A percentile compares a stretch with the other conserved stretches of the same genome.
These are phyloP conservation scores for Drechslerella stenobrocha DNA, from an alignment of 2,329 filamentous ascomycete genomes.

Conservation along the genomic window DNA sequence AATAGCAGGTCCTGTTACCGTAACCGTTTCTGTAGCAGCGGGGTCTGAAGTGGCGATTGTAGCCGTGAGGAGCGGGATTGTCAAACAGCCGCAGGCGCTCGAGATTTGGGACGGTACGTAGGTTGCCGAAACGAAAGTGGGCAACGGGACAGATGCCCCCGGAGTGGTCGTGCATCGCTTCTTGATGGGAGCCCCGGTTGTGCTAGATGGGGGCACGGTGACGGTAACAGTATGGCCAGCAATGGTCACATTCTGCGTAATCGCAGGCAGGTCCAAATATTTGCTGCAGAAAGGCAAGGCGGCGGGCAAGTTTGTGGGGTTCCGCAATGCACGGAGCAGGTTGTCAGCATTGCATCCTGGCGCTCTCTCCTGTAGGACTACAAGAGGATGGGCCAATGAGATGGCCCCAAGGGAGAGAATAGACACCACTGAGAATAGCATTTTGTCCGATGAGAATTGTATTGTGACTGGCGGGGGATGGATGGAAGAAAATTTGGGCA, in stretches of 20 bases:
- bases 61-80: slow-evolving; percentile 22
- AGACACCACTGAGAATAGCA: slow-evolving; percentile 28
- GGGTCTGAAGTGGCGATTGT: slow-evolving; percentile 8
- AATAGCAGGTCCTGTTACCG: background rate
- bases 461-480: no score
- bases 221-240: slow-evolving; percentile 14
- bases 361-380: slow-evolving; percentile 19
- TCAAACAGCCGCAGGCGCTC: slow-evolving; percentile 36
- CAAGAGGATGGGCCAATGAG: slow-evolving; percentile 23
- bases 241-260: slow-evolving; percentile 25
- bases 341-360: slow-evolving; percentile 43
- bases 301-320: slow-evolving; percentile 11
- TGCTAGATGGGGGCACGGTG: slow-evolving; percentile 15
- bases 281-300: slow-evolving; percentile 36
- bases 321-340: slow-evolving; percentile 30
- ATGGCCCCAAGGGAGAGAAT: slow-evolving; percentile 27
- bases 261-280: slow-evolving; percentile 21
- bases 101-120: slow-evolving; percentile 20
- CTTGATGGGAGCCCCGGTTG: slow-evolving; percentile 9
- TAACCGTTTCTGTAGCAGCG: background rate
- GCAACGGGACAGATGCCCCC: background rate
- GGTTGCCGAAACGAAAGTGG: background rate
- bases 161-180: slow-evolving; percentile 20
- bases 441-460: no score
- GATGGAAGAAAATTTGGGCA: no score